Percentiles rank a stretch among this genome's conserved stretches.
Conservation (phyloP, 106 monocot genomes). For the Dactylorhiza incarnata region DNA sequence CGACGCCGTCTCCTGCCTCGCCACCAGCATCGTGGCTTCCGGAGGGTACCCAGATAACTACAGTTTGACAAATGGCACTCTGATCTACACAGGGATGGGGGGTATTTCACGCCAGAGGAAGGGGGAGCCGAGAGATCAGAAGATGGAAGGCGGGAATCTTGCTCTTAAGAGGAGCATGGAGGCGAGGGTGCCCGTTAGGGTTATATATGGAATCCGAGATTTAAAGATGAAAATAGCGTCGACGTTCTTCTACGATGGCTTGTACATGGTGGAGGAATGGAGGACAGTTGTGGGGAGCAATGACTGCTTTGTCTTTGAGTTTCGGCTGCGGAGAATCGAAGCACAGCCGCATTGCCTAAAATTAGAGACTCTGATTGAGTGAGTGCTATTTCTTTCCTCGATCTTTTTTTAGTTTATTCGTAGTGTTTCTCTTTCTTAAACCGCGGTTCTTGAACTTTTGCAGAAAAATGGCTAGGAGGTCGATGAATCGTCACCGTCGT, state of each 20-base stretch:
- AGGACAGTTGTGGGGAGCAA: conserved; percentile 24
- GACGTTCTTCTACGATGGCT: conserved; percentile 45
- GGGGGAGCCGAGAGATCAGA: conserved; percentile 39
- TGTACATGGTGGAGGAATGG: conserved; percentile 45
- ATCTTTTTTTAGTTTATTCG: not conserved
- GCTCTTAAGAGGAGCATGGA: conserved; percentile 51
- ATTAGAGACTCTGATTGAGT: not conserved
- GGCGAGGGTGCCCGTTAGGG: conserved; percentile 41
- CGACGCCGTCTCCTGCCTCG: conserved; percentile 8
- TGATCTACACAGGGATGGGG: conserved; percentile 48
- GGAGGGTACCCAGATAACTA: conserved; percentile 27
- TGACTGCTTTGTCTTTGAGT: conserved; percentile 37
- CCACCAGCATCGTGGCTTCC: conserved; percentile 49
- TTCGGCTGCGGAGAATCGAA: conserved; percentile 37
- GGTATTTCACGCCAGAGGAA: conserved; percentile 15
- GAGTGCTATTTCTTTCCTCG: not conserved
- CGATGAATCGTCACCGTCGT: too few species aligned
- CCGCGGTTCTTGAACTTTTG: too few species aligned
- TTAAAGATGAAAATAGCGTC: not conserved
- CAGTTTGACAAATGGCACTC: conserved; percentile 24
- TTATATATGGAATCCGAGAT: conserved; percentile 40
- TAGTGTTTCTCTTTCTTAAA: not conserved
- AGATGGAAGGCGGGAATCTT: conserved; percentile 46
- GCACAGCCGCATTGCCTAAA: conserved; percentile 6
- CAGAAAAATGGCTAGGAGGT: too few species aligned